Evolutionary conservation across 805 yeast species (phyloP).

Genomic region (Wickerhamiella dianesei): DNA sequence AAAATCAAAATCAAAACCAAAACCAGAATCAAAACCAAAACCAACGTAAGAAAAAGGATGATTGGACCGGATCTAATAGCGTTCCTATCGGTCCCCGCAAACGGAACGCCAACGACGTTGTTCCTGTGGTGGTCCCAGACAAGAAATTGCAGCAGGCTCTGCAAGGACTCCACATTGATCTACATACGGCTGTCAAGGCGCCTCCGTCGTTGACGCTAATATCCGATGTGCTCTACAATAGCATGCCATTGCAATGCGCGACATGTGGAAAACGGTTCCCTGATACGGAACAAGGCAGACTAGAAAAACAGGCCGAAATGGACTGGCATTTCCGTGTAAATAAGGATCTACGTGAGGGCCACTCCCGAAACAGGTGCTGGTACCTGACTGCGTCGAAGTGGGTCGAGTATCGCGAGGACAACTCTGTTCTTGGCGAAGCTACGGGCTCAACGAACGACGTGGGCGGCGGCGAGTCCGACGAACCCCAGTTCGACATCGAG

Average conservation of each 20-base stretch:
- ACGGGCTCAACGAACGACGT: conserved; percentile 15
- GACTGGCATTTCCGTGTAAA: conserved; percentile 96
- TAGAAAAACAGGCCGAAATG: conserved; percentile 49
- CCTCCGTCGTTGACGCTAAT: conserved; percentile 24
- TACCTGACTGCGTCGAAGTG: conserved; percentile 60
- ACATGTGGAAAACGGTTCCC: conserved; percentile 81
- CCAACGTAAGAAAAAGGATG: neutral
- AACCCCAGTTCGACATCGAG: conserved; percentile 19
- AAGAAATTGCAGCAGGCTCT: conserved; percentile 1
- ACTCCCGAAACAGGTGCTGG: conserved; percentile 66
- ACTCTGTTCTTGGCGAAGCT: conserved; percentile 35
- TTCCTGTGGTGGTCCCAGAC: neutral
- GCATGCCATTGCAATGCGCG: conserved; percentile 67
- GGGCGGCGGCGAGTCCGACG: conserved; percentile 12
- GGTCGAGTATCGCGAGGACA: conserved; percentile 55
- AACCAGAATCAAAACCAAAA: neutral
- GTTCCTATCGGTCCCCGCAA: conserved; percentile 14
- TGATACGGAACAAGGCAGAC: conserved; percentile 41
- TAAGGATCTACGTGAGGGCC: conserved; percentile 47
- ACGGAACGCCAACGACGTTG: neutral
- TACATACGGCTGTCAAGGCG: conserved; percentile 22
- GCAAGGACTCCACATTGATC: conserved; percentile 17
- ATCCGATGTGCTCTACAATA: conserved; percentile 34
- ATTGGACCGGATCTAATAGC: conserved; percentile 11
- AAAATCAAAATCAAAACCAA: neutral